Conservation (phyloP, 2,329 filamentous ascomycete genomes). For the Colletotrichum scovillei region DNA sequence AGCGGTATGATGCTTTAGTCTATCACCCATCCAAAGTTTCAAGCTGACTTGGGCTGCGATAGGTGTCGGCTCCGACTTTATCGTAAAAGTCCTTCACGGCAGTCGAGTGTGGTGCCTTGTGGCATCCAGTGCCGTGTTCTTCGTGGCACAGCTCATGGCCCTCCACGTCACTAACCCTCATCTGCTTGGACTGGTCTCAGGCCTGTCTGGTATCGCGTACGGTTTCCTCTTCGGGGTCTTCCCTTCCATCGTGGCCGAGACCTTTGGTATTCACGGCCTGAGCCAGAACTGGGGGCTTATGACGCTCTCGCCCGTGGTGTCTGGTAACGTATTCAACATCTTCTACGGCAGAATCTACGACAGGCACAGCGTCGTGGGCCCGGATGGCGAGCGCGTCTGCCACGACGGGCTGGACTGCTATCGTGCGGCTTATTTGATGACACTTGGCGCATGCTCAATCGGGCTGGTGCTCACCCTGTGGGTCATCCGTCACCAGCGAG, state of each 20-base stretch:
- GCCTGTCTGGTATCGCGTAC: constrained; percentile 88
- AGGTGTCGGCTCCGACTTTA: constrained; percentile 90
- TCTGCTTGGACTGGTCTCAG: constrained; percentile 80
- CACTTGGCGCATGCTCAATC: constrained; percentile 75
- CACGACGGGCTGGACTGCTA: constrained; percentile 85
- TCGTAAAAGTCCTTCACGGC: constrained; percentile 83
- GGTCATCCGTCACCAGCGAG: constrained; percentile 72
- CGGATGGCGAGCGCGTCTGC: constrained; percentile 79
- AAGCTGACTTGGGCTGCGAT: constrained; percentile 4
- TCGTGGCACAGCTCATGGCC: constrained; percentile 81
- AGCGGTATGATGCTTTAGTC: constrained; percentile 64
- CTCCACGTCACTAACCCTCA: constrained; percentile 82
- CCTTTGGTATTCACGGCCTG: constrained; percentile 89
- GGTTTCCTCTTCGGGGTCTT: constrained; percentile 95
- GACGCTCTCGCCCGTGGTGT: constrained; percentile 88
- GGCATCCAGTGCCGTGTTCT: constrained; percentile 81
- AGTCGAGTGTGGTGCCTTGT: constrained; percentile 94
- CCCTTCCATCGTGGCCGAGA: constrained; percentile 88
- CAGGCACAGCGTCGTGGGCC: constrained; percentile 75
- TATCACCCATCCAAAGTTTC: background rate
- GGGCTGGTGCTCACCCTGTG: constrained; percentile 78
- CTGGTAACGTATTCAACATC: constrained; percentile 92
- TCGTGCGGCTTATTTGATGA: constrained; percentile 81
- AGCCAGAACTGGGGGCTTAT: constrained; percentile 98
- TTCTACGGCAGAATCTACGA: constrained; percentile 91